These are phyloP conservation scores for Aspergillus ostianus DNA, from an alignment of 495 filamentous ascomycete species.

Conservation along the genomic window DNA sequence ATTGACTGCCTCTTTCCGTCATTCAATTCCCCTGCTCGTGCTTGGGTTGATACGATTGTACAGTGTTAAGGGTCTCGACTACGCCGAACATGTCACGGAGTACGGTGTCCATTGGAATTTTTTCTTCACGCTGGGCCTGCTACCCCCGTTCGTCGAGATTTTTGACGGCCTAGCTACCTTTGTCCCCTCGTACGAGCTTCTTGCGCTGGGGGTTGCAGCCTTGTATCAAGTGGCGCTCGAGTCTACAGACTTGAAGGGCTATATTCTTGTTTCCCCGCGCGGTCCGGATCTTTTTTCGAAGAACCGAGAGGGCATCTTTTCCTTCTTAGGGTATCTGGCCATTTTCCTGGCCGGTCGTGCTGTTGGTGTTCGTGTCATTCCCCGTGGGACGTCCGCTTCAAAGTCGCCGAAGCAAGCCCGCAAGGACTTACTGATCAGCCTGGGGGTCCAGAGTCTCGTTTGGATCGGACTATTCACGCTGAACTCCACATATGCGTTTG, in stretches of 20 bases:
- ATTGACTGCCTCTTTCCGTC: constrained; percentile 63
- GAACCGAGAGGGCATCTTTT: constrained; percentile 92
- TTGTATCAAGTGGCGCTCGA: constrained; percentile 75
- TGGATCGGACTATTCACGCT: constrained; percentile 69
- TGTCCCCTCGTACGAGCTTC: constrained; percentile 69
- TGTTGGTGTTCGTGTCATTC: constrained; percentile 73
- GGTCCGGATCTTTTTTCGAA: constrained; percentile 70
- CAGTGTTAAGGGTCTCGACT: constrained; percentile 91
- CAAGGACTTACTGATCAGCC: constrained; percentile 55
- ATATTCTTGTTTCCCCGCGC: constrained; percentile 80
- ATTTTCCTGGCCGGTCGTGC: constrained; percentile 92
- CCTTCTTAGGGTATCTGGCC: constrained; percentile 88
- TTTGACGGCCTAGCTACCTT: constrained; percentile 60
- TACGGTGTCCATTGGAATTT: constrained; percentile 99
- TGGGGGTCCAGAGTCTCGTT: constrained; percentile 57
- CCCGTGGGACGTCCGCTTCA: constrained; percentile 47
- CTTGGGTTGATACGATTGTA: constrained; percentile 79
- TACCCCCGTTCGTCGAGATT: constrained; percentile 88
- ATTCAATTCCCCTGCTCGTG: constrained; percentile 77
- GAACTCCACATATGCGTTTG: constrained; percentile 64
- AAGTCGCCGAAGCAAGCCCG: constrained; percentile 40
- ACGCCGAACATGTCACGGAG: constrained; percentile 95
- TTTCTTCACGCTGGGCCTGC: constrained; percentile 90
- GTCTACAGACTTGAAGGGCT: constrained; percentile 73
- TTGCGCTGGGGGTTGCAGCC: constrained; percentile 63